A percentile compares a stretch with the other conserved stretches of the same genome.
Evolutionary conservation across 306 rosid genomes (phyloP).

Genomic region (Prunus fruticosa): DNA sequence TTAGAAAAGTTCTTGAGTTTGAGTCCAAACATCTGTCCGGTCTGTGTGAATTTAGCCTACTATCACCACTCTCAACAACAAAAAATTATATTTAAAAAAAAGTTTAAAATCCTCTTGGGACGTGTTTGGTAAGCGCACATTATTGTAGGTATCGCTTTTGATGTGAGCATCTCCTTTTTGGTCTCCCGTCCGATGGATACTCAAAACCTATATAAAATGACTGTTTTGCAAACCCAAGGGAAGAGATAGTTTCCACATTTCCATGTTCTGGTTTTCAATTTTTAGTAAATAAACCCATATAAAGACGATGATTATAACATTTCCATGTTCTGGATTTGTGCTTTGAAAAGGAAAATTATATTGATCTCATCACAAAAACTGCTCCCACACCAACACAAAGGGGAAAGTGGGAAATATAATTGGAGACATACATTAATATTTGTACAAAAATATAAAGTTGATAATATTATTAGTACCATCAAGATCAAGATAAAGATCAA

Average conservation of each 20-base stretch:
- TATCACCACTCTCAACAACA: no score
- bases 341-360: background rate
- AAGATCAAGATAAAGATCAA: background rate
- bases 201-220: background rate
- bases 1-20: fast-evolving
- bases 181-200: background rate
- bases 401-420: background rate
- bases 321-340: no score
- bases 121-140: background rate
- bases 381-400: background rate
- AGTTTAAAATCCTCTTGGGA: background rate
- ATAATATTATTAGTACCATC: background rate
- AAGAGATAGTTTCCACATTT: no score
- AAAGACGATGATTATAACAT: background rate
- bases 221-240: background rate
- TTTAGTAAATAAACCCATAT: background rate
- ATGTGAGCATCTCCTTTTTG: background rate
- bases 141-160: background rate
- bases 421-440: background rate
- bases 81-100: no score
- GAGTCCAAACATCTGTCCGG: fast-evolving
- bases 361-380: background rate
- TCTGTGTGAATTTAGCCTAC: no score
- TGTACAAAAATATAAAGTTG: background rate
- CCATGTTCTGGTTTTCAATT: background rate